Base-by-base conservation (phyloP, 768 basidiomycete genomes). In the Lepiota brunneoincarnata region DNA sequence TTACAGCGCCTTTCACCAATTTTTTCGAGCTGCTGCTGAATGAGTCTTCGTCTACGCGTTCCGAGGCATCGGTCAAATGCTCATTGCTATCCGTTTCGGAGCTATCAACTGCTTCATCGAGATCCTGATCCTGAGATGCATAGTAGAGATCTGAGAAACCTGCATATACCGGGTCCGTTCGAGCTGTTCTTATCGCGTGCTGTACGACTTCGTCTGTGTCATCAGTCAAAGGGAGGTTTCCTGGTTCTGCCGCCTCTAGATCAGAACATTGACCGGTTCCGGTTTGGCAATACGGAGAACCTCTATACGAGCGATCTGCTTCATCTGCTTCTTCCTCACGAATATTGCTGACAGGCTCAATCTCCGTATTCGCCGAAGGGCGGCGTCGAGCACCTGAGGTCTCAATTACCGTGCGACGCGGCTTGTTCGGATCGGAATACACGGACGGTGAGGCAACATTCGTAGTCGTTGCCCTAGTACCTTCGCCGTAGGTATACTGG, bases 71-170 rank as follows among this genome's bases (percentile, higher is more conserved):
- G 15, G 2, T 18, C 6, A 28, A 47, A 21, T 47, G 36, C 38
- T 36, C 42, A 23, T 24, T 23, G 15, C 51, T 37, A 56, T 54
- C 62, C 58, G 35, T 62, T 40, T 50, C 14, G 43, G 24, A 50
- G 26, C 26, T 44, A 15, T 31, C 21, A 6, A 21, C 38, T 21
- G 35, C 24, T 40, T 49, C 38, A 34, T 46, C 51, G 15, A 59
- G 52, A 31, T 46, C 50, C 17, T 63, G 68, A 58, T 58, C 67
- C 17, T 62, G 15, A 46, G 63, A 72, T 47, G 64, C 57, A 52
- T 70, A 69, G 56, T 76, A 76, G 7, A 76, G 61, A 52, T 76
- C 75, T 2, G 75, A 61, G 57, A 75, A 76, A 10, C 70, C 28
- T 21, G 39, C 64, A 46, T 67, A 59, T 42, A 48, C 59, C 14